These are phyloP conservation scores for Russula earlei DNA, from an alignment of 768 basidiomycete species.

Conservation along the genomic window DNA sequence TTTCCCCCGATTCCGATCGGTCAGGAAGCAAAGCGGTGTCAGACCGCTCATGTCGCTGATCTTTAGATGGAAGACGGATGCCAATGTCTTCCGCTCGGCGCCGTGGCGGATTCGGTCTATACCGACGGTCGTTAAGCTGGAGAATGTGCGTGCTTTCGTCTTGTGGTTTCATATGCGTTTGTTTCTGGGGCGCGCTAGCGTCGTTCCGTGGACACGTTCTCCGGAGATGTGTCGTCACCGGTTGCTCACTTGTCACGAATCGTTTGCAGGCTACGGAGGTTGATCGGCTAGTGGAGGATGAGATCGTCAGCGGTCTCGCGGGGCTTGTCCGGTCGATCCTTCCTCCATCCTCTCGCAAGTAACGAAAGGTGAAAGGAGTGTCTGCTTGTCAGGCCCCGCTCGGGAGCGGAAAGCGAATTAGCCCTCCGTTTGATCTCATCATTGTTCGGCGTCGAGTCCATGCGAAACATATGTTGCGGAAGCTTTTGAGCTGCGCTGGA, in stretches of 20 bases:
- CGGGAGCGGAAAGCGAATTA: neutral
- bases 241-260: neutral
- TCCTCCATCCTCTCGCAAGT: neutral
- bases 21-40: neutral
- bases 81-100: constrained; percentile 48
- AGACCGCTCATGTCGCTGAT: neutral
- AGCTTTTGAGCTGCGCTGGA: neutral
- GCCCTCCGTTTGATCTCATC: neutral
- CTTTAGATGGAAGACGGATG: constrained; percentile 56
- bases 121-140: constrained; percentile 57
- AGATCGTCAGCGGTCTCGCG: constrained; percentile 11
- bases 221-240: neutral
- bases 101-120: constrained; percentile 53
- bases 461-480: neutral
- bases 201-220: neutral
- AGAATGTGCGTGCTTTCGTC: constrained; percentile 37
- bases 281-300: constrained; percentile 21
- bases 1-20: neutral
- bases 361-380: neutral
- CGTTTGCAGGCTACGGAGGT: constrained; percentile 11
- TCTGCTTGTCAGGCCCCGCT: neutral
- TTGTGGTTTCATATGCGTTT: neutral
- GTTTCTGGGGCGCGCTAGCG: neutral
- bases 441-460: neutral
- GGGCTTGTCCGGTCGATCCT: neutral